phyloP scores from a whole-genome alignment of 495 filamentous ascomycete genomes.

The Hypoxylon lienhwacheense region DNA sequence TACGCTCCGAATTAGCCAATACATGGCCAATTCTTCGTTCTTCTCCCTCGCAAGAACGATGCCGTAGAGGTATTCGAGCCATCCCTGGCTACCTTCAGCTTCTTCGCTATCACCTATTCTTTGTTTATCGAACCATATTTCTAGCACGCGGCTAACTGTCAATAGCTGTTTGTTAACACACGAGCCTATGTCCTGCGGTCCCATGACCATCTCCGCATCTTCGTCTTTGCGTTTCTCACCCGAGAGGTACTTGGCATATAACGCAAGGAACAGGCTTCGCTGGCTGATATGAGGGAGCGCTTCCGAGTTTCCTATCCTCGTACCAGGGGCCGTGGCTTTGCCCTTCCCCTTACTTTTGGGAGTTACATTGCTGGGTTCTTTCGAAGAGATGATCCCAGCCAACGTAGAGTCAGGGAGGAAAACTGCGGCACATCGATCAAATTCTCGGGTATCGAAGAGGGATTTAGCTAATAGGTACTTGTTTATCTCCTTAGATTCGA shows the following conservation, averaged over 20 bases:
- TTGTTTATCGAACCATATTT: slow-evolving; percentile 72
- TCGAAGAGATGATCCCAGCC: slow-evolving; percentile 58
- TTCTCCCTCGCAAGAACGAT: slow-evolving; percentile 88
- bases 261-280: slow-evolving; percentile 85
- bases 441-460: slow-evolving; percentile 94
- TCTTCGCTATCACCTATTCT: slow-evolving; percentile 60
- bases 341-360: slow-evolving; percentile 50
- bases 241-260: slow-evolving; percentile 90
- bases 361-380: slow-evolving; percentile 47
- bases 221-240: slow-evolving; percentile 97
- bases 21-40: slow-evolving; percentile 79
- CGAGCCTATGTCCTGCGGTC: slow-evolving; percentile 82
- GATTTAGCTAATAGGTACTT: slow-evolving; percentile 91
- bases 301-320: slow-evolving; percentile 25
- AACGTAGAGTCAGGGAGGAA: slow-evolving; percentile 78
- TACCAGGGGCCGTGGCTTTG: slow-evolving; percentile 47
- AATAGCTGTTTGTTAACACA: slow-evolving; percentile 82
- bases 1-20: slow-evolving; percentile 81
- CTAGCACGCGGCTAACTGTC: slow-evolving; percentile 70
- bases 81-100: slow-evolving; percentile 70
- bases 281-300: slow-evolving; percentile 65
- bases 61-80: slow-evolving; percentile 95
- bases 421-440: slow-evolving; percentile 87
- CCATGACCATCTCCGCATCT: slow-evolving; percentile 96
- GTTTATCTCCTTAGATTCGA: slow-evolving; percentile 79